Conservation (phyloP, 2,329 filamentous ascomycete genomes). For the Saccharata proteae region DNA sequence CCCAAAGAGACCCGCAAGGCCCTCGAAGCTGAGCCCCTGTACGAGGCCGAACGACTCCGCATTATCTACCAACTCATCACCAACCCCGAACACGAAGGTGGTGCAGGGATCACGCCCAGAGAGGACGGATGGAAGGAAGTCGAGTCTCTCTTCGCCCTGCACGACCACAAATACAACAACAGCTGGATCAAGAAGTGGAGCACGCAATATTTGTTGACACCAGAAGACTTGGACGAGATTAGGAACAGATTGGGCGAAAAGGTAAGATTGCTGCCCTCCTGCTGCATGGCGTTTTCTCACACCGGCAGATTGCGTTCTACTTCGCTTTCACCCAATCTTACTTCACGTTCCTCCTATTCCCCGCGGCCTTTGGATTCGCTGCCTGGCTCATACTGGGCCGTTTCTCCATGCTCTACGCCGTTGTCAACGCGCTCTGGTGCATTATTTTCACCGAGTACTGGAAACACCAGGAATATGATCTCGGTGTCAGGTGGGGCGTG, state of each 20-base stretch:
- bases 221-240: conserved; percentile 39
- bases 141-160: conserved; percentile 37
- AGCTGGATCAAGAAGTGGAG: conserved; percentile 42
- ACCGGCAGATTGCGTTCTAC: conserved; percentile 67
- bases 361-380: conserved; percentile 62
- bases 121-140: conserved; percentile 39
- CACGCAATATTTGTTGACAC: conserved; percentile 32
- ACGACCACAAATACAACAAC: conserved; percentile 40
- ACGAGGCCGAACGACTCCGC: conserved; percentile 76
- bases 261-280: conserved; percentile 13
- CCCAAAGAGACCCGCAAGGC: conserved; percentile 57
- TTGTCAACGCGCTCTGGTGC: conserved; percentile 73
- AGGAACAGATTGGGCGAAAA: conserved; percentile 39
- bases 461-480: conserved; percentile 84
- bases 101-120: conserved; percentile 39
- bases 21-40: conserved; percentile 63
- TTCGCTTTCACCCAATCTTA: conserved; percentile 91
- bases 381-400: conserved; percentile 74
- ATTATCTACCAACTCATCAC: conserved; percentile 69
- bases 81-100: conserved; percentile 34
- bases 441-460: conserved; percentile 89
- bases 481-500: conserved; percentile 81
- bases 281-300: conserved; percentile 1
- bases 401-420: conserved; percentile 71
- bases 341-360: conserved; percentile 73